Percentiles rank a stretch among this genome's conserved stretches.
Conservation (phyloP, 768 basidiomycete species). For the Neoboletus brunneissimus region DNA sequence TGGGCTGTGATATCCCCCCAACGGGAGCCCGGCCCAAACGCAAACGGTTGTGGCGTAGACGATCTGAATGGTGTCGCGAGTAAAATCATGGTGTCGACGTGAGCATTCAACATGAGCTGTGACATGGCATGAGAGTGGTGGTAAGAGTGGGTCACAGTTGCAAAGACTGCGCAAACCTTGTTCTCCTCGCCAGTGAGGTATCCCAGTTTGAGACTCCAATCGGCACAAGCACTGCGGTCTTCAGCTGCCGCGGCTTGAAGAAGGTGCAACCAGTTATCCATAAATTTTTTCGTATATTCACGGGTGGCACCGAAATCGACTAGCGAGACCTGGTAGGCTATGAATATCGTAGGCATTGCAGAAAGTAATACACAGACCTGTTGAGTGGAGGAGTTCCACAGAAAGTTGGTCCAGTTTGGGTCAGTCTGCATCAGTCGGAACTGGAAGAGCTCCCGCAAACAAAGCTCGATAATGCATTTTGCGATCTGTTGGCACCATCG, state of each 20-base stretch:
- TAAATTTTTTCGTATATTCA: slow-evolving; percentile 80
- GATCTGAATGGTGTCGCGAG: slow-evolving; percentile 83
- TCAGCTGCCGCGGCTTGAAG: slow-evolving; percentile 73
- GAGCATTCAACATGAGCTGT: slow-evolving; percentile 80
- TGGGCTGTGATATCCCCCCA: slow-evolving; percentile 73
- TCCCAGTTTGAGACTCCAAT: slow-evolving; percentile 76
- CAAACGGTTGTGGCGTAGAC: slow-evolving; percentile 64
- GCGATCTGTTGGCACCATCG: slow-evolving; percentile 62
- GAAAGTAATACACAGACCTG: slow-evolving; percentile 42
- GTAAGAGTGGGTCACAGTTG: not conserved
- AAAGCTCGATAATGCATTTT: slow-evolving; percentile 74
- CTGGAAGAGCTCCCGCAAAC: slow-evolving; percentile 84
- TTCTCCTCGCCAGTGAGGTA: slow-evolving; percentile 90
- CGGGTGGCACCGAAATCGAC: slow-evolving; percentile 97
- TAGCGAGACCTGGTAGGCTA: slow-evolving; percentile 59
- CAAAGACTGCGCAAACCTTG: slow-evolving; percentile 46
- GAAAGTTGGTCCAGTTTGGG: slow-evolving; percentile 97
- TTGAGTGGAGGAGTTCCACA: slow-evolving; percentile 70
- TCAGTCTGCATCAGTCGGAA: slow-evolving; percentile 98
- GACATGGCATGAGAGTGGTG: not conserved
- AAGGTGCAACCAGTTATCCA: slow-evolving; percentile 83
- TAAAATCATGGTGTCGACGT: slow-evolving; percentile 77
- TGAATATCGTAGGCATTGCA: not conserved
- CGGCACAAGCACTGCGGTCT: slow-evolving; percentile 63
- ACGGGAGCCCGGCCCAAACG: slow-evolving; percentile 63